Percentiles rank a stretch among this genome's conserved stretches.
Evolutionary conservation across 148 eudicot genomes (phyloP).

Genomic region (Agrostemma githago): DNA sequence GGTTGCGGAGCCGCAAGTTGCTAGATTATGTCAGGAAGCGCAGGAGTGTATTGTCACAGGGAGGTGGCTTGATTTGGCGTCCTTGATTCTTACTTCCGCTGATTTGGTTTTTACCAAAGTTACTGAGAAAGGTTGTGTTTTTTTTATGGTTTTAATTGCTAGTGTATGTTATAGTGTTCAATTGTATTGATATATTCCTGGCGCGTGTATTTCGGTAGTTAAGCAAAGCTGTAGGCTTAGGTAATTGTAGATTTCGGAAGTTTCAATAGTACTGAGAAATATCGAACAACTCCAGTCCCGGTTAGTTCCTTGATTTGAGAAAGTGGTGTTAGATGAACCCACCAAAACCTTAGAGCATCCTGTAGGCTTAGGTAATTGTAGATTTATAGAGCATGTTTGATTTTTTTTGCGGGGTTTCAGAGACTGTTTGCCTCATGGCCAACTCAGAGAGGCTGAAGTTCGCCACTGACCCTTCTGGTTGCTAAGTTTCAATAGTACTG

Average conservation of each 20-base stretch:
- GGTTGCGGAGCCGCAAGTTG: slow-evolving; percentile 76
- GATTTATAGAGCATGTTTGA: neutral
- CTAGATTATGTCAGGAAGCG: slow-evolving; percentile 64
- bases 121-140: slow-evolving; percentile 62
- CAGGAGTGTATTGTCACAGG: slow-evolving; percentile 57
- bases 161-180: neutral
- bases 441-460: too few relatives aligned
- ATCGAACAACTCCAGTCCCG: too few relatives aligned
- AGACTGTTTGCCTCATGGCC: too few relatives aligned
- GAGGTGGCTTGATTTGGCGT: slow-evolving; percentile 80
- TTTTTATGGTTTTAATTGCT: neutral
- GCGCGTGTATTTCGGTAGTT: neutral
- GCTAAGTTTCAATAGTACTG: too few relatives aligned
- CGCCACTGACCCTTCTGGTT: too few relatives aligned
- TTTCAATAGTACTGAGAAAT: too few relatives aligned
- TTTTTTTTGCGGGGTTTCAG: neutral
- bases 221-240: neutral
- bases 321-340: too few relatives aligned
- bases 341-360: too few relatives aligned
- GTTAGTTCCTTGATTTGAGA: too few relatives aligned
- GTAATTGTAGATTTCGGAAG: too few relatives aligned
- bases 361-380: too few relatives aligned
- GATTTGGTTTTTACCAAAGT: slow-evolving; percentile 73
- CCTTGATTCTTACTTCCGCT: slow-evolving; percentile 74
- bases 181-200: neutral